Evolutionary conservation across 371 early-diverging fungal genomes (phyloP), one percentile per base, ranked within the genome.

Genomic region (Mortierella sp.): DNA sequence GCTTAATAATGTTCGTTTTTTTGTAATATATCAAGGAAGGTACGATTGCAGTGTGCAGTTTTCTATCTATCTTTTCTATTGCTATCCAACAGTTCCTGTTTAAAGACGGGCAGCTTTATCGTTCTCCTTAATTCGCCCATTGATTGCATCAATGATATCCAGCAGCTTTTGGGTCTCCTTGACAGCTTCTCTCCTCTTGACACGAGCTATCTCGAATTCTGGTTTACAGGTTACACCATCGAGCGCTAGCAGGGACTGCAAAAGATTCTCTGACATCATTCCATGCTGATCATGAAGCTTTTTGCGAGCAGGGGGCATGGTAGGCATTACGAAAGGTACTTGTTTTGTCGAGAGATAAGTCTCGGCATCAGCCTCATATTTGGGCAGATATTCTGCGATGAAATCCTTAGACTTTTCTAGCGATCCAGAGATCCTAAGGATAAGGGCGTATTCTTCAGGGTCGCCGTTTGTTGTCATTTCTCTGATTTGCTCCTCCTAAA

Each of bases 121-220:
- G 31, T 61, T 70, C 56, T 73, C 73, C 70, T 79, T 79, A 64
- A 79, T 66, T 2, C 66, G 70, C 2, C 54, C 66, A 49, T 79
- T 65, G 56, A 79, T 61, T 12, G 75, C 82, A 82, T 91, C 91
- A n/a, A 90, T 83, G 9, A 85, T 79, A 58, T 90, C 90, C 58
- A 90, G 65, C 58, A 87, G 66, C 51, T 64, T 72, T 75, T 90
- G 91, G 0, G 86, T 83, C 29, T 82, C 81, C 64, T 84, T 84
- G 43, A 91, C 91, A 23, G 89, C 86, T 69, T 88, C 89, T 68
- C 86, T 79, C 77, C 91, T 85, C 64, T 83, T 86, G 66, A 86
- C 85, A 43, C 91, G 73, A 22, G 91, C 91, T 0, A 88, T 84
- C 51, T 88, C 86, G 77, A 90, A 91, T 3, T 83, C 87, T 43